Conservation (phyloP, 768 basidiomycete genomes). For the Termitomyces sp. region DNA sequence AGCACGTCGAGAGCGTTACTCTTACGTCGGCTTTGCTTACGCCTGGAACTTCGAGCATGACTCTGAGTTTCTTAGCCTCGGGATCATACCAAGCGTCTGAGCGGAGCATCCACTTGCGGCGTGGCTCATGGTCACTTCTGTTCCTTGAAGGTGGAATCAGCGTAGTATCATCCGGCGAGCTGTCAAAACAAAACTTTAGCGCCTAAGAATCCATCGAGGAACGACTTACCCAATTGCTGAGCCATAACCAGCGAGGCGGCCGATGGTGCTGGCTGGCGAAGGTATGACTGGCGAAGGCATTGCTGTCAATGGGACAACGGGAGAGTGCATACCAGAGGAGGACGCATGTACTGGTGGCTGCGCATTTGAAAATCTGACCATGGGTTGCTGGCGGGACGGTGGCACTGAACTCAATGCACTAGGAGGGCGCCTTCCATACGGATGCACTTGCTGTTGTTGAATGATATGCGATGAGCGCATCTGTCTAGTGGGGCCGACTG, state of each 20-base stretch:
- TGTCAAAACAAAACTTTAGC: constrained; percentile 3
- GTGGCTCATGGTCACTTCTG: constrained; percentile 1
- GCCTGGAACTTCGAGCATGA: constrained; percentile 67
- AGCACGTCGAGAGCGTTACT: constrained; percentile 54
- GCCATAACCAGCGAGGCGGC: constrained; percentile 17
- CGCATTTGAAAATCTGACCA: constrained; percentile 20
- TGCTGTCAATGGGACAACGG: constrained; percentile 10
- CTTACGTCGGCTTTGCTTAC: constrained; percentile 51
- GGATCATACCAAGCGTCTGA: constrained; percentile 56
- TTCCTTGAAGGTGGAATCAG: constrained; percentile 11
- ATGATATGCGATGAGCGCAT: constrained; percentile 2
- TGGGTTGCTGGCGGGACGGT: constrained; percentile 11
- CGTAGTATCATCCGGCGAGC: constrained; percentile 16
- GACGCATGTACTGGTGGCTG: constrained; percentile 16
- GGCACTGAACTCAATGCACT: constrained; percentile 13
- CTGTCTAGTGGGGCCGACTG: constrained; percentile 12
- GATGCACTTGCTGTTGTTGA: constrained; percentile 14
- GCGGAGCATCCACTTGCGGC: constrained; percentile 42
- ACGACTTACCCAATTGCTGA: constrained; percentile 18
- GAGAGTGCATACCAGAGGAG: constrained; percentile 18
- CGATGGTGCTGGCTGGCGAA: constrained; percentile 15
- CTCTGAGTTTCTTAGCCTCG: constrained; percentile 44
- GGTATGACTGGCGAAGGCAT: constrained; percentile 19
- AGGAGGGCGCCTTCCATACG: constrained; percentile 8
- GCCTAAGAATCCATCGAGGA: background rate